Evolutionary conservation across 1,284 basidiomycete genomes (phyloP).

Genomic region (Fomitopsis betulina): DNA sequence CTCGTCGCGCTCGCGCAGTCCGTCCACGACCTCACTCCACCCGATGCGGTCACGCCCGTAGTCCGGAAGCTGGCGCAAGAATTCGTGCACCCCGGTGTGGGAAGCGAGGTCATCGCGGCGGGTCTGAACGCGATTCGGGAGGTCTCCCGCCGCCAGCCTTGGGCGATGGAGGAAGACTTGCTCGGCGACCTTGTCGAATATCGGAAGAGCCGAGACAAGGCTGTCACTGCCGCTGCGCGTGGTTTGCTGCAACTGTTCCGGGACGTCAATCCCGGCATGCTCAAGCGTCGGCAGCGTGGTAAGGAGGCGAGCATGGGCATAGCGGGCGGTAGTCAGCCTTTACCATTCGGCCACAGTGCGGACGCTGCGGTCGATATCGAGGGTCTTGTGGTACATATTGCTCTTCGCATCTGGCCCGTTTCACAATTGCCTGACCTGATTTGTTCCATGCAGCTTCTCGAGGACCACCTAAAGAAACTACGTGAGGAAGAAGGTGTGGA

Average conservation of each 20-base stretch:
- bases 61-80: conserved; percentile 91
- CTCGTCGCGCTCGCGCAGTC: conserved; percentile 95
- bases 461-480: conserved; percentile 76
- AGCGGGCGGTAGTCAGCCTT: conserved; percentile 53
- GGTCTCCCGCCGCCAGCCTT: conserved; percentile 90
- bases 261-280: conserved; percentile 92
- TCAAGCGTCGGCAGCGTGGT: conserved; percentile 87
- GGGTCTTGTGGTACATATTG: conserved; percentile 68
- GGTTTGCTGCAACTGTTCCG: conserved; percentile 91
- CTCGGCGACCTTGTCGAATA: conserved; percentile 94
- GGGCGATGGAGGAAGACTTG: conserved; percentile 94
- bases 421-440: not conserved
- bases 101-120: conserved; percentile 92
- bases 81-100: conserved; percentile 97
- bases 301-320: conserved; percentile 82
- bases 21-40: conserved; percentile 93
- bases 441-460: conserved; percentile 54
- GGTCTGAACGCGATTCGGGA: conserved; percentile 95
- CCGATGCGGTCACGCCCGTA: conserved; percentile 88
- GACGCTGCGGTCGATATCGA: conserved; percentile 85
- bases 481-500: conserved; percentile 61
- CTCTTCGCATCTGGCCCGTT: not conserved
- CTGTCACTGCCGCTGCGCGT: conserved; percentile 84
- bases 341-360: conserved; percentile 78
- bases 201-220: conserved; percentile 92